phyloP scores from a whole-genome alignment of 345 rosid species.

The Streptanthus diversifolius region DNA sequence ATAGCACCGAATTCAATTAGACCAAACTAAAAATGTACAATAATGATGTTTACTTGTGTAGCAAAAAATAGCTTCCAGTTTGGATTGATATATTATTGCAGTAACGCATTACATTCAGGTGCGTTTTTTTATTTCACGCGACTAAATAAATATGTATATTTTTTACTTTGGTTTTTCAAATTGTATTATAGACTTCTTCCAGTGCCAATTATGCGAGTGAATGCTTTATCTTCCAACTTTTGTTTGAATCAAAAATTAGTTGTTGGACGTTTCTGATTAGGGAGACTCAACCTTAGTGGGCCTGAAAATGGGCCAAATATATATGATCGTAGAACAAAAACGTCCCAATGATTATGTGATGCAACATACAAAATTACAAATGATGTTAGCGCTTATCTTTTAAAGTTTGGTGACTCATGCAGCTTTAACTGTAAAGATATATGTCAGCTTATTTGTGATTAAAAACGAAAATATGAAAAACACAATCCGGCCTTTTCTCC shows the following conservation, averaged over 20 bases:
- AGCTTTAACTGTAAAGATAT: background rate
- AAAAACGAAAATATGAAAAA: background rate
- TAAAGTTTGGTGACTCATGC: constrained; percentile 23
- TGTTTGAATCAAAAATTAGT: no score
- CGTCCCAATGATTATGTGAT: background rate
- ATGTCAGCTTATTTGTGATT: background rate
- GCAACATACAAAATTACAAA: background rate
- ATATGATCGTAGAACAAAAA: background rate
- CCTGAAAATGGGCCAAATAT: background rate
- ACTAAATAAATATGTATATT: no score
- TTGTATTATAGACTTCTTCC: no score
- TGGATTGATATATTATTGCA: background rate
- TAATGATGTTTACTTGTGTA: background rate
- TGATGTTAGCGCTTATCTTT: background rate
- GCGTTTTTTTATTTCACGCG: background rate
- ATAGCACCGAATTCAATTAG: background rate
- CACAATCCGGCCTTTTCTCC: constrained; percentile 28
- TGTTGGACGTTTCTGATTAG: background rate
- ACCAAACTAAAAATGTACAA: constrained; percentile 20
- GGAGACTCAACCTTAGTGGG: background rate
- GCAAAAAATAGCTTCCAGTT: background rate
- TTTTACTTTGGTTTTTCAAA: no score
- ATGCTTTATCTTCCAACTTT: no score
- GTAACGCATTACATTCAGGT: background rate
- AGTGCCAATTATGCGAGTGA: no score